Evolutionary conservation across 345 rosid species (phyloP).

Genomic region (Ceriops zippeliana): DNA sequence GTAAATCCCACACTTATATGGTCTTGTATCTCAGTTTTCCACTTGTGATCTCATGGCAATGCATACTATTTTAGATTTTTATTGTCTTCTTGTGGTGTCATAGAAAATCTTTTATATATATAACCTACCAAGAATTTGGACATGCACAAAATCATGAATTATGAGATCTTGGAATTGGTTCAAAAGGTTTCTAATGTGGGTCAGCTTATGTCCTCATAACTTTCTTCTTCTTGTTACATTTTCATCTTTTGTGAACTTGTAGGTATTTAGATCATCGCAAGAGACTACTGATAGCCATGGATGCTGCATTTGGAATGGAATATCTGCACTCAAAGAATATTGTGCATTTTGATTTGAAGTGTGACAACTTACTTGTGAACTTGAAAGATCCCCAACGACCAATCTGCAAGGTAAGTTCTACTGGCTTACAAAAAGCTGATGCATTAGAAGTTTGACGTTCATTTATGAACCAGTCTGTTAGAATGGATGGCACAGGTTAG

Average conservation of each 20-base stretch:
- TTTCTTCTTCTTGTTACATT: slow-evolving; percentile 5
- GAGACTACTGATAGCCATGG: slow-evolving; percentile 96
- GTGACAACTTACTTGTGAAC: slow-evolving; percentile 97
- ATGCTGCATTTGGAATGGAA: slow-evolving; percentile 99
- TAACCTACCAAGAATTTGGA: background rate
- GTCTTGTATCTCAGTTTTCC: slow-evolving; percentile 16
- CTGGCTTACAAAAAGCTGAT: background rate
- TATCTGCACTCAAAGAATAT: slow-evolving; percentile 95
- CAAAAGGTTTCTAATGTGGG: background rate
- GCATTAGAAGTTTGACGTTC: background rate
- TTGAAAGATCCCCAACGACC: slow-evolving; percentile 91
- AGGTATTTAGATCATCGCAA: slow-evolving; percentile 91
- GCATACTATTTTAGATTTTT: background rate
- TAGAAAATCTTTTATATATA: background rate
- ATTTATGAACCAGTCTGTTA: slow-evolving; percentile 12
- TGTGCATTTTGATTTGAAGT: slow-evolving; percentile 96
- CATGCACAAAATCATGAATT: background rate
- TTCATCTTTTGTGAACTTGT: slow-evolving; percentile 17
- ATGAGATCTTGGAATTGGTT: slow-evolving; percentile 1
- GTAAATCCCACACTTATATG: slow-evolving; percentile 26
- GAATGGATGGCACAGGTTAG: slow-evolving; percentile 47
- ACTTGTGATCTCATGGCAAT: slow-evolving; percentile 5
- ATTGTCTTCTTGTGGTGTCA: background rate
- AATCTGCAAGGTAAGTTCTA: slow-evolving; percentile 78
- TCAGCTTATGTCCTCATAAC: slow-evolving; percentile 4